Evolutionary conservation across 305 asterid genomes (phyloP).

Genomic region (Solanum aculeatissimum): DNA sequence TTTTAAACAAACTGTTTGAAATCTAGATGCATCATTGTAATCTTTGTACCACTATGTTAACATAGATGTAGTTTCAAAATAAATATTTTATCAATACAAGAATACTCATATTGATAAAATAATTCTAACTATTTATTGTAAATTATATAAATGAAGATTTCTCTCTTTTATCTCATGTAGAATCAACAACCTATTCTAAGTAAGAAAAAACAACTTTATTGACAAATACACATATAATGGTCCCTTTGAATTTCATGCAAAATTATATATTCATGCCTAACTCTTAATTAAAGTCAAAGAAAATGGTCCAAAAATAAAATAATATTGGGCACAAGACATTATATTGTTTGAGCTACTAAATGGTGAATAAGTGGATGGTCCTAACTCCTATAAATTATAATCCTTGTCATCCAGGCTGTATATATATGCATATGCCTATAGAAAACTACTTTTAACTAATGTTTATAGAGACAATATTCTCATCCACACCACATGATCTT

Average conservation of each 20-base stretch:
- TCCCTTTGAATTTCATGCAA: neutral
- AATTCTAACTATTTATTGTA: too few species aligned
- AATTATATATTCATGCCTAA: neutral
- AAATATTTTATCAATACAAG: too few species aligned
- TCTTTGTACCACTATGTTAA: too few species aligned
- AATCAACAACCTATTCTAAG: too few species aligned
- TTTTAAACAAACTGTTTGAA: too few species aligned
- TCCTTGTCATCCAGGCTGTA: neutral
- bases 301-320: neutral
- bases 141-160: too few species aligned
- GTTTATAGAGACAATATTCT: neutral
- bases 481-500: neutral
- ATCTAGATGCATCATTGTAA: too few species aligned
- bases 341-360: neutral
- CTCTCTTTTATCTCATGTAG: too few species aligned
- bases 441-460: neutral
- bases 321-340: neutral
- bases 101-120: too few species aligned
- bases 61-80: too few species aligned
- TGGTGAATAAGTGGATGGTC: neutral
- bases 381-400: neutral
- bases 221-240: too few species aligned
- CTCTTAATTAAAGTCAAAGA: neutral
- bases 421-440: neutral
- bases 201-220: too few species aligned